Percentiles rank a stretch among this genome's conserved stretches.
Evolutionary conservation across 352 stramenopile genomes (phyloP).

Genomic region (Pseudoperonospora humuli): DNA sequence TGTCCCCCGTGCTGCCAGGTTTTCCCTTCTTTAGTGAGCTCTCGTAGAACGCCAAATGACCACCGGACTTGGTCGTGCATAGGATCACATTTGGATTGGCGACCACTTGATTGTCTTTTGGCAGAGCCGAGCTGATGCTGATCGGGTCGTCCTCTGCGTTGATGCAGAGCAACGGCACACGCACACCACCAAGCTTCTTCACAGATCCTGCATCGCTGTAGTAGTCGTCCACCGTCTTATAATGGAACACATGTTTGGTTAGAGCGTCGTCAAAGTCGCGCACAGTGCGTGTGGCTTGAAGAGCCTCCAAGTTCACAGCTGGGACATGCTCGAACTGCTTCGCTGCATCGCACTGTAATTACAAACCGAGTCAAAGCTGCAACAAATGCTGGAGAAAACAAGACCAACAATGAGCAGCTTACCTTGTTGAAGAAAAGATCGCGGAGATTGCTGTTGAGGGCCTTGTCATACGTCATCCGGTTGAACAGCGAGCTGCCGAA

Average conservation of each 20-base stretch:
- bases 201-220: conserved; percentile 48
- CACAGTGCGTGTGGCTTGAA: conserved; percentile 32
- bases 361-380: no score
- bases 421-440: conserved; percentile 59
- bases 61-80: conserved; percentile 49
- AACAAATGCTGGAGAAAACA: no score
- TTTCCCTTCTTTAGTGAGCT: conserved; percentile 14
- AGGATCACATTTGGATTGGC: conserved; percentile 59
- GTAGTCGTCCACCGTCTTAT: conserved; percentile 51
- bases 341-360: conserved; percentile 22
- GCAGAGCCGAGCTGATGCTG: conserved; percentile 31
- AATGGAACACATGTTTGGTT: conserved; percentile 49
- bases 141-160: conserved; percentile 61
- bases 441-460: conserved; percentile 46
- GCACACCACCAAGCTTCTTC: conserved; percentile 27
- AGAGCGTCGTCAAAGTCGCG: conserved; percentile 58
- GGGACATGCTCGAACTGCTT: conserved; percentile 41
- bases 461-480: conserved; percentile 54
- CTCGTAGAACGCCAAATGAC: conserved; percentile 68
- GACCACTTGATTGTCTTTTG: conserved; percentile 21
- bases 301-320: conserved; percentile 33
- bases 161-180: conserved; percentile 53
- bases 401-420: background rate
- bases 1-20: background rate
- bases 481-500: conserved; percentile 44